phyloP scores from a whole-genome alignment of 2,329 filamentous ascomycete genomes.

The Colletotrichum liaoningense region DNA sequence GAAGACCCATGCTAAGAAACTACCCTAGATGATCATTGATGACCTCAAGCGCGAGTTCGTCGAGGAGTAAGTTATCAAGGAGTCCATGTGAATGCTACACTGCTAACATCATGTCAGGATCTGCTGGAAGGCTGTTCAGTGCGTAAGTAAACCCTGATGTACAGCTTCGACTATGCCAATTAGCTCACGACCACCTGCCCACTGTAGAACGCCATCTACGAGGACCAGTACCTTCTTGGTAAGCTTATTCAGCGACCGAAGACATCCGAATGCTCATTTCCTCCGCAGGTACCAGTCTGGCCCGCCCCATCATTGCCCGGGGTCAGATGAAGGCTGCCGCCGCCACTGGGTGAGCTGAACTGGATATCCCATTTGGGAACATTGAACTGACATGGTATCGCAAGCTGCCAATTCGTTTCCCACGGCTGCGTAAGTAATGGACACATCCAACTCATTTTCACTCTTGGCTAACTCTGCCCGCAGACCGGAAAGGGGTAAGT shows the following conservation, averaged over 20 bases:
- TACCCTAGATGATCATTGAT: conserved; percentile 57
- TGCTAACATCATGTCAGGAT: conserved; percentile 59
- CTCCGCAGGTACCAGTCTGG: conserved; percentile 63
- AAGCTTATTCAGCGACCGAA: conserved; percentile 40
- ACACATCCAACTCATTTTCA: not conserved
- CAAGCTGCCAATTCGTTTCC: conserved; percentile 52
- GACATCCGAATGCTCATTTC: not conserved
- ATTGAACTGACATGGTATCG: not conserved
- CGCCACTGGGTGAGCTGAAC: not conserved
- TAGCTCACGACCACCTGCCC: conserved; percentile 37
- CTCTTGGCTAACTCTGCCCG: not conserved
- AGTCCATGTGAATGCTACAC: not conserved
- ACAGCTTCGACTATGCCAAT: conserved; percentile 49
- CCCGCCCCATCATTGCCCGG: conserved; percentile 74
- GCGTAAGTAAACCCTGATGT: conserved; percentile 41
- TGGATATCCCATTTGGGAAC: not conserved
- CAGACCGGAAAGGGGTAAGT: conserved; percentile 33
- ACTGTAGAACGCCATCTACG: conserved; percentile 56
- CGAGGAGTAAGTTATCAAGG: conserved; percentile 50
- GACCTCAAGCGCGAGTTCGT: conserved; percentile 79
- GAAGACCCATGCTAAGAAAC: not conserved
- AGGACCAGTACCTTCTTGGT: conserved; percentile 63
- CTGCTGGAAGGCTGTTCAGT: conserved; percentile 80
- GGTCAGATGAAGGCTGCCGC: conserved; percentile 61
- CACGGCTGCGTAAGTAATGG: conserved; percentile 56